Conservation (phyloP, 257 asterid species). For the Solanum corneliomulleri region DNA sequence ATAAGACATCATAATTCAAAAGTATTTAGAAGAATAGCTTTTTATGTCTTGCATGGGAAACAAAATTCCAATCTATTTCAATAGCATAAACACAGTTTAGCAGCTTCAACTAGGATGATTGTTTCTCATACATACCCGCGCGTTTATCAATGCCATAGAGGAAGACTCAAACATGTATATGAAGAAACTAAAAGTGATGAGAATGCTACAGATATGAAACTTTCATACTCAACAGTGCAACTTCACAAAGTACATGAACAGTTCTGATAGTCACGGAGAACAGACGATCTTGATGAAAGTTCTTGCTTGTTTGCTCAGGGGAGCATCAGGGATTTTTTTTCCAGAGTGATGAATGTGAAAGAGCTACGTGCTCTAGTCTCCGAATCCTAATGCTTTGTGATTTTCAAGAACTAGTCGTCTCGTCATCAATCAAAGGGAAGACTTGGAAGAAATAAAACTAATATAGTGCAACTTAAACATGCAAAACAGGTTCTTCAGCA, state of each 20-base stretch:
- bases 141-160: not conserved
- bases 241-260: not conserved
- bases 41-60: not conserved
- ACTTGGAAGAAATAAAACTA: not conserved
- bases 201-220: not conserved
- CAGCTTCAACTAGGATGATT: not conserved
- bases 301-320: not conserved
- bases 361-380: not conserved
- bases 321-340: not conserved
- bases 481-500: not conserved
- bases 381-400: not conserved
- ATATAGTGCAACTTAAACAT: not conserved
- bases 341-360: not conserved
- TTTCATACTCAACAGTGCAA: not conserved
- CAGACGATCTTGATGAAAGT: not conserved
- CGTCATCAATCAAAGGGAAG: not conserved
- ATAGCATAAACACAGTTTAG: not conserved
- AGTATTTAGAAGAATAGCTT: not conserved
- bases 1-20: not conserved
- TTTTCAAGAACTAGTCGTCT: not conserved
- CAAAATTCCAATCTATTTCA: not conserved
- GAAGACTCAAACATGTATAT: not conserved
- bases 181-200: not conserved
- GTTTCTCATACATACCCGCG: not conserved
- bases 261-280: not conserved